A percentile compares a stretch with the other conserved stretches of the same genome.
These are phyloP conservation scores for Urtica urens DNA, from an alignment of 306 rosid species.

Conservation along the genomic window DNA sequence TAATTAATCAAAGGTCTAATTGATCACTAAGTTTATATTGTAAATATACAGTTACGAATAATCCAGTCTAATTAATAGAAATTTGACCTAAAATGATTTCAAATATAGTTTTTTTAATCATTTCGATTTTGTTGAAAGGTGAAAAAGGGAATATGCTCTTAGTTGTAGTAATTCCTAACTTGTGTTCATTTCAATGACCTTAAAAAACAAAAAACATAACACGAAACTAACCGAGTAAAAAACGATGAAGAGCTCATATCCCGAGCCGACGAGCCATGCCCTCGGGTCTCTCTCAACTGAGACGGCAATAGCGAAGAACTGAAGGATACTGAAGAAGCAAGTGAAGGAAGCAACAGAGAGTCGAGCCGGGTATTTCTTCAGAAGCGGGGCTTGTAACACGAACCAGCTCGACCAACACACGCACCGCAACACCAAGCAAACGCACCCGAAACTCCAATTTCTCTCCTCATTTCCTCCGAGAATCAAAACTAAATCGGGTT, in stretches of 20 bases:
- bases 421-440: slow-evolving; percentile 17
- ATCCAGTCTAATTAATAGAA: neutral
- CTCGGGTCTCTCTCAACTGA: slow-evolving; percentile 9
- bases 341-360: slow-evolving; percentile 24
- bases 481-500: too few relatives aligned
- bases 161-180: too few relatives aligned
- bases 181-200: too few relatives aligned
- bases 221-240: slow-evolving; percentile 47
- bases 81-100: neutral
- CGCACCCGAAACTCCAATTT: slow-evolving; percentile 57
- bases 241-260: slow-evolving; percentile 22
- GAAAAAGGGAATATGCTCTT: too few relatives aligned
- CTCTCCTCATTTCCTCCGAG: slow-evolving; percentile 28
- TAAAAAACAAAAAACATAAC: too few relatives aligned
- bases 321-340: slow-evolving; percentile 25
- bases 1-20: neutral
- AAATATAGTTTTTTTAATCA: too few relatives aligned
- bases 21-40: neutral
- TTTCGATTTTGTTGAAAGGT: too few relatives aligned
- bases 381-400: slow-evolving; percentile 21
- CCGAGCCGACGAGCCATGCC: slow-evolving; percentile 22
- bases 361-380: slow-evolving; percentile 25
- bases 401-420: slow-evolving; percentile 18
- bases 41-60: neutral
- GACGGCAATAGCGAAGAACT: slow-evolving; percentile 18